phyloP scores from a whole-genome alignment of 768 basidiomycete species.

The Mycena sanguinolenta region DNA sequence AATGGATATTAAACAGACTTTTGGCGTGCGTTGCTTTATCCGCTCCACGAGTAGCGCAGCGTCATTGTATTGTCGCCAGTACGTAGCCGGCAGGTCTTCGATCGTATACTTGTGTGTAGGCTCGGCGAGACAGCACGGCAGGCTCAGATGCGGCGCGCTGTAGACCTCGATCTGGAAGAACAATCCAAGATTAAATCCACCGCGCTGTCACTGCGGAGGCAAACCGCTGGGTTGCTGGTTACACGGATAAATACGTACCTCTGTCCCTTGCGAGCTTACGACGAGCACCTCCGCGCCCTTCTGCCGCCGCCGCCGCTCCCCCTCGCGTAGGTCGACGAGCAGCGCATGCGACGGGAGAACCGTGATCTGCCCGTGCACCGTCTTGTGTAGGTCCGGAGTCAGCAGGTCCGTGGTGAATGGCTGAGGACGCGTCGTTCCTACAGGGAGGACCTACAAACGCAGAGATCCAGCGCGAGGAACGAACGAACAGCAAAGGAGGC shows the following conservation, averaged over 20 bases:
- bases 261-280: slow-evolving; percentile 53
- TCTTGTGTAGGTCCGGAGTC: slow-evolving; percentile 60
- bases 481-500: background rate
- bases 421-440: slow-evolving; percentile 54
- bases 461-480: background rate
- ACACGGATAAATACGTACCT: too few species aligned
- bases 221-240: background rate
- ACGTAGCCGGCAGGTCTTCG: slow-evolving; percentile 53
- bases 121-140: slow-evolving; percentile 63
- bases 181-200: too few species aligned
- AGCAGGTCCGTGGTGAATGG: slow-evolving; percentile 54
- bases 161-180: slow-evolving; percentile 61
- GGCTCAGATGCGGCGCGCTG: slow-evolving; percentile 63
- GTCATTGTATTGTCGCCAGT: slow-evolving; percentile 63
- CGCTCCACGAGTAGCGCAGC: slow-evolving; percentile 59
- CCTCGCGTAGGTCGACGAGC: slow-evolving; percentile 71
- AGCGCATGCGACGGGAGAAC: slow-evolving; percentile 63
- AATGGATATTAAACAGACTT: slow-evolving; percentile 53
- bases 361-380: slow-evolving; percentile 60
- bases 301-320: slow-evolving; percentile 60
- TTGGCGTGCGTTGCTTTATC: slow-evolving; percentile 66
- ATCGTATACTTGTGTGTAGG: slow-evolving; percentile 52
- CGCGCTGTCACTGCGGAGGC: slow-evolving; percentile 3
- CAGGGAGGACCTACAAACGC: slow-evolving; percentile 34
- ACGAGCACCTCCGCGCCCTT: slow-evolving; percentile 62